Evolutionary conservation across 2,329 filamentous ascomycete genomes (phyloP), one percentile per base, ranked within the genome.

Genomic region (Alternaria sp.): DNA sequence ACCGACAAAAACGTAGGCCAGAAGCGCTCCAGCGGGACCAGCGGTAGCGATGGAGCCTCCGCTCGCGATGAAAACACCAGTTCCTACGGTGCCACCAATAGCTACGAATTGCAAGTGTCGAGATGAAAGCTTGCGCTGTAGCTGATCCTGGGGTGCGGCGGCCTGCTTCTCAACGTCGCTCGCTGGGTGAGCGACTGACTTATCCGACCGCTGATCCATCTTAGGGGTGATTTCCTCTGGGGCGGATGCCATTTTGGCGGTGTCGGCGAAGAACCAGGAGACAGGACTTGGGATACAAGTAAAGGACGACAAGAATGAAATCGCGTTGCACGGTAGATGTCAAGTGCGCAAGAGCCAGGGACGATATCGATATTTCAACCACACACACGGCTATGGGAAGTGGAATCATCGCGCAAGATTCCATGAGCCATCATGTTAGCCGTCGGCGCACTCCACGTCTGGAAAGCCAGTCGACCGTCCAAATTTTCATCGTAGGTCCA

Each of bases 1-100:
- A 51, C 90, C 91, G 71, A 93, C 72, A 50, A 82, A 78, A 39
- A 72, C 67, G 62, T 81, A 83, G 36, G 79, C 80, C 55, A 83
- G 71, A 34, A 84, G 72, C 26, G 82, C 77, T 46, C 81, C 80
- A 7, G 75, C 76, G 36, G 83, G 83, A 21, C 83, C 83, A 66
- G 80, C 81, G 5, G 73, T 80, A 9, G 79, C 76, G 51, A 84
- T 77, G 3, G 81, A 80, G 50, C 73, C 67, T 26, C 83, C 83
- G 39, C 80, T 80, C 33, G 82, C 81, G 48, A 85, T 80, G 69
- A 85, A 86, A 4, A 85, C 75, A 70, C 84, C 83, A 29, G 83
- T 84, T 40, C 83, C 83, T 53, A 85, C 83, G 37, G 77, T 78
- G 37, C 76, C 76, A 54, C 76, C 76, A 58, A 78, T 77, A 8